A percentile compares a stretch with the other conserved stretches of the same genome.
Conservation (phyloP, 306 rosid species). For the Echinosophora koreensis region DNA sequence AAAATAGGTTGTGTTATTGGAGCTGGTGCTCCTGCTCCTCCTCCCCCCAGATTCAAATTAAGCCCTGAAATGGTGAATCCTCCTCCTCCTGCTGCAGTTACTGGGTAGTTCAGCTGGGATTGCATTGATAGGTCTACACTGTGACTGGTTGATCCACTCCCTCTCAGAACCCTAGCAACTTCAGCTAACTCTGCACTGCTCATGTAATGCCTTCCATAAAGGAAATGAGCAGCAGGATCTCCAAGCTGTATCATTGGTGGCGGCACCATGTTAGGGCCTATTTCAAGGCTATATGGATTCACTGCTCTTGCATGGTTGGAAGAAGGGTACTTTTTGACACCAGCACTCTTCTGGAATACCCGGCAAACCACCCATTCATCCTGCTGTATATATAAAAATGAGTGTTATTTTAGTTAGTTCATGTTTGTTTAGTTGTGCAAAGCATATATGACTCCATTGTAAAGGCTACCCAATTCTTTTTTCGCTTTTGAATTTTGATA, state of each 20-base stretch:
- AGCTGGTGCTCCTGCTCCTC: slow-evolving; percentile 3
- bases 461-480: background rate
- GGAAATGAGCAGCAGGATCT: slow-evolving; percentile 58
- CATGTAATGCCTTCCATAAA: slow-evolving; percentile 62
- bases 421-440: background rate
- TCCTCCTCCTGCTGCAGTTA: slow-evolving; percentile 49
- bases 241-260: slow-evolving; percentile 69
- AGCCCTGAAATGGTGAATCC: slow-evolving; percentile 76
- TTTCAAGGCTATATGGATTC: slow-evolving; percentile 69
- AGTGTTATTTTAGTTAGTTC: background rate
- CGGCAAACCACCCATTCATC: slow-evolving; percentile 92
- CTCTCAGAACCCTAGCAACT: slow-evolving; percentile 63
- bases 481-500: background rate
- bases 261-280: slow-evolving; percentile 49
- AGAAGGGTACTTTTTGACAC: slow-evolving; percentile 69
- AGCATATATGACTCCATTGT: background rate
- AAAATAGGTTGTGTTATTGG: slow-evolving; percentile 48
- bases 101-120: slow-evolving; percentile 56
- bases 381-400: slow-evolving; percentile 45
- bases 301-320: slow-evolving; percentile 61
- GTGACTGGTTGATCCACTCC: slow-evolving; percentile 44
- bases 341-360: slow-evolving; percentile 79
- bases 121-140: slow-evolving; percentile 55
- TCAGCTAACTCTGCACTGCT: slow-evolving; percentile 63
- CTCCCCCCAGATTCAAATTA: slow-evolving; percentile 70